Conservation (phyloP, 2,329 filamentous ascomycete genomes). For the Hypoxylon sp. region DNA sequence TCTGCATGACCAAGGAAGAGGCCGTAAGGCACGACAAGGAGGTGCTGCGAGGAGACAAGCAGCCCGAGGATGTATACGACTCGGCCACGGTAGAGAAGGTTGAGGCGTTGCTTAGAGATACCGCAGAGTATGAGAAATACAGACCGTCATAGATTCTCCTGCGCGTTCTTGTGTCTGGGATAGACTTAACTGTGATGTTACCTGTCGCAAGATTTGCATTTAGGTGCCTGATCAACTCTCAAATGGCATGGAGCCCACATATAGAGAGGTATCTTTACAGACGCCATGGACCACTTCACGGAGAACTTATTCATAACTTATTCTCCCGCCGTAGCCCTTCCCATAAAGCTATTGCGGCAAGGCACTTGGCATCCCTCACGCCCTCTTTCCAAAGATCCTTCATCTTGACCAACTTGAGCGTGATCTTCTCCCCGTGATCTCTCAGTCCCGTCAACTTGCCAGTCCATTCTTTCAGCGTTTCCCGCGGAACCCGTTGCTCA, state of each 20-base stretch:
- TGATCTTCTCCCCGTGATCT: conserved; percentile 72
- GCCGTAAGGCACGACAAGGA: conserved; percentile 78
- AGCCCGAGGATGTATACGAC: conserved; percentile 80
- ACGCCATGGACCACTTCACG: background rate
- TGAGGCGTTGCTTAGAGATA: conserved; percentile 75
- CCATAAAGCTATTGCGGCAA: conserved; percentile 71
- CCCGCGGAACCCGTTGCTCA: conserved; percentile 65
- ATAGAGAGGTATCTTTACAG: no score
- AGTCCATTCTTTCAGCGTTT: conserved; percentile 66
- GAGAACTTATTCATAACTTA: conserved; percentile 38
- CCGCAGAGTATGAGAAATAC: conserved; percentile 70
- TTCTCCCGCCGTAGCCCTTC: conserved; percentile 66
- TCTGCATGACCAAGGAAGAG: conserved; percentile 55
- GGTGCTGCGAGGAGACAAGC: conserved; percentile 77
- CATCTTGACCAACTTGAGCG: conserved; percentile 69
- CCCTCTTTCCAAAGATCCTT: conserved; percentile 70
- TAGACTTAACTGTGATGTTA: background rate
- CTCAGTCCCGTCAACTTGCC: conserved; percentile 70
- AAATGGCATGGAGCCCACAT: background rate
- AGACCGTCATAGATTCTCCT: conserved; percentile 50
- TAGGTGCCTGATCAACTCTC: background rate
- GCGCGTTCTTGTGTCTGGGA: background rate
- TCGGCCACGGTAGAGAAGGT: conserved; percentile 75
- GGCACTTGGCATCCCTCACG: conserved; percentile 70
- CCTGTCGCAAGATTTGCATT: background rate